Evolutionary conservation across 768 basidiomycete species (phyloP), one percentile per base, ranked within the genome.

Genomic region (Rhodotorula sphaerocarpa): DNA sequence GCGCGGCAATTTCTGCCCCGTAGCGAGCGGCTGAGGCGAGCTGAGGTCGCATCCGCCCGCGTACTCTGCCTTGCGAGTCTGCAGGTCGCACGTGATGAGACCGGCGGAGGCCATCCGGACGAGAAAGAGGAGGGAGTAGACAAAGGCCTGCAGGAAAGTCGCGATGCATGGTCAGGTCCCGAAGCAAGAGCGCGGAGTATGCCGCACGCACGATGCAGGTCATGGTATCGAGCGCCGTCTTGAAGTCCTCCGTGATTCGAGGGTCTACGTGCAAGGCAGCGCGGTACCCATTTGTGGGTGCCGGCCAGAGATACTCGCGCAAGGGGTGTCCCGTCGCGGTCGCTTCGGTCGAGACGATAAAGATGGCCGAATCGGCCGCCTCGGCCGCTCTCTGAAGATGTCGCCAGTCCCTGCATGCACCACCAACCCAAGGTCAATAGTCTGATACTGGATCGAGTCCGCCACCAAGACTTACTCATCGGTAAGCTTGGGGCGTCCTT

Each of bases 211-310:
- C 61, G 27, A 67, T 56, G 52, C 65, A 67, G 25, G 52, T 59
- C 47, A 67, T 59, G 3, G 65, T 61, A 30, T 67, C 65, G 31
- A 62, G 65, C n/a, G 65, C 65, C 3, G 65, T 67, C 54, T 62
- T 62, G 57, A 59, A 67, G 31, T 67, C 65, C 36, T 67, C 65
- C 25, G 55, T 55, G 25, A 62, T 55, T 3, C 57, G 36, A 27
- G 57, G 44, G 41, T 61, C 61, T 46, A 67, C 51, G 27, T 34
- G 23, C 7, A 67, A 41, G n/a, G 52, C 31, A 20, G 45, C 53
- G 18, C 61, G 42, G 21, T 50, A 20, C 1, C 48, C 50, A 16
- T 55, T 55, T 10, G 33, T 44, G 3, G 55, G 34, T 14, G 48
- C n/a, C 3, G 63, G 57, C 63, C 63, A 65, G 6, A 15, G 33